phyloP scores from a whole-genome alignment of 768 basidiomycete species.

The Tylopilus vinaceipallidus region DNA sequence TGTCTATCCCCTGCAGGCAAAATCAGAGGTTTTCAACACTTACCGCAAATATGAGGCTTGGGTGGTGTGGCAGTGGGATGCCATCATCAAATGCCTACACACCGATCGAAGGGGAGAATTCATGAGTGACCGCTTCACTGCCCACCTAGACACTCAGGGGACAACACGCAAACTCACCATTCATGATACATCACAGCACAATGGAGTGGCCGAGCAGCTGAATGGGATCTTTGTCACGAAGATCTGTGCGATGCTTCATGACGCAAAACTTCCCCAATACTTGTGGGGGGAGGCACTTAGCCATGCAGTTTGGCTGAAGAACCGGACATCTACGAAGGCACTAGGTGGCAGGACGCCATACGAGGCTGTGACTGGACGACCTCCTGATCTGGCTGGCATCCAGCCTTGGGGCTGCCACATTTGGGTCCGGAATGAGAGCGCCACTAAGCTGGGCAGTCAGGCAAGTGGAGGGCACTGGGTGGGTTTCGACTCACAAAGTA shows the following conservation, averaged over 20 bases:
- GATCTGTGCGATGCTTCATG: neutral
- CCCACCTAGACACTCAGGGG: neutral
- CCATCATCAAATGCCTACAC: neutral
- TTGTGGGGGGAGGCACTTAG: slow-evolving; percentile 1
- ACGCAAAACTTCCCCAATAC: neutral
- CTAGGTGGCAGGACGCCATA: neutral
- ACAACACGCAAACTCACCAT: neutral
- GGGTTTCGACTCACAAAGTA: neutral
- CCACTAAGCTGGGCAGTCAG: neutral
- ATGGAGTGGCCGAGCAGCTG: neutral
- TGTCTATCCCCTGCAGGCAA: neutral
- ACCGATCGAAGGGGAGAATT: slow-evolving; percentile 32
- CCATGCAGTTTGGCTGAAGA: slow-evolving; percentile 6
- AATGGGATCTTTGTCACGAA: neutral
- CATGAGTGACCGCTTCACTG: slow-evolving; percentile 1
- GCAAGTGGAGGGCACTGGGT: neutral
- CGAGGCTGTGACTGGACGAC: neutral
- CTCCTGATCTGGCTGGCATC: neutral
- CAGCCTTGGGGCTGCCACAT: too few species aligned
- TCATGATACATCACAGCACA: neutral
- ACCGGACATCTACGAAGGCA: neutral
- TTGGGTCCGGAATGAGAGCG: neutral
- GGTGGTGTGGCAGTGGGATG: neutral
- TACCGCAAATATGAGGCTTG: slow-evolving; percentile 4
- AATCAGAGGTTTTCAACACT: slow-evolving; percentile 8